Evolutionary conservation across 2,329 filamentous ascomycete genomes (phyloP).

Genomic region (Fusarium abutilonis): DNA sequence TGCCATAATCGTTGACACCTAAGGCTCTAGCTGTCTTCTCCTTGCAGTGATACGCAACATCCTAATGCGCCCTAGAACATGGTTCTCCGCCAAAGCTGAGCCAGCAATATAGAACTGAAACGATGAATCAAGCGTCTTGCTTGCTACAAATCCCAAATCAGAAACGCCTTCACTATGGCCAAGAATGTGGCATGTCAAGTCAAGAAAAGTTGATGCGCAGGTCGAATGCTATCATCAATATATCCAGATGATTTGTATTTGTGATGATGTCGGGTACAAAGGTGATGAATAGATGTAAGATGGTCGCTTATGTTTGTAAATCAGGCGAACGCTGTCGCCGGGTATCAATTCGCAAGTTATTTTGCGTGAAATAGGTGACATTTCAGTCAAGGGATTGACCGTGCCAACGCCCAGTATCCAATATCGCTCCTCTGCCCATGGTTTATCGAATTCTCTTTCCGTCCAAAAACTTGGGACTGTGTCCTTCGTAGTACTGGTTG

Average conservation of each 20-base stretch:
- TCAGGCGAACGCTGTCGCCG: conserved; percentile 33
- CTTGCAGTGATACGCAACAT: conserved; percentile 6
- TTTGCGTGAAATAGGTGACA: conserved; percentile 27
- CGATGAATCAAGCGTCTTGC: conserved; percentile 7
- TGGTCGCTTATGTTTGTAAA: conserved; percentile 31
- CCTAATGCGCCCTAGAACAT: conserved; percentile 10
- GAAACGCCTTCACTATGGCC: conserved; percentile 33
- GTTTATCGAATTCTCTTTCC: conserved; percentile 59
- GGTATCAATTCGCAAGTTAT: conserved; percentile 44
- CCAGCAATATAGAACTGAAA: conserved; percentile 11
- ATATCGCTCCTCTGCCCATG: neutral
- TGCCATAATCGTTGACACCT: conserved; percentile 11
- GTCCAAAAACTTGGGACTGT: conserved; percentile 65
- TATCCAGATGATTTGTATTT: conserved; percentile 11
- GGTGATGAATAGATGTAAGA: conserved; percentile 19
- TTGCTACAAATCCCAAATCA: conserved; percentile 10
- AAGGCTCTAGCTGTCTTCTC: conserved; percentile 10
- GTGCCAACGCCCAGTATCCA: conserved; percentile 13
- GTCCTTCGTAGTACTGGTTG: conserved; percentile 61
- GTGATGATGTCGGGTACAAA: conserved; percentile 12
- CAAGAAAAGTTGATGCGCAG: conserved; percentile 4
- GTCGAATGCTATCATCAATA: conserved; percentile 3
- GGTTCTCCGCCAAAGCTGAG: neutral
- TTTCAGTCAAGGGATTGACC: conserved; percentile 1
- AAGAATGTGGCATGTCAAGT: conserved; percentile 19